Evolutionary conservation across 441 rosid species (phyloP).

Genomic region (California macrophylla): DNA sequence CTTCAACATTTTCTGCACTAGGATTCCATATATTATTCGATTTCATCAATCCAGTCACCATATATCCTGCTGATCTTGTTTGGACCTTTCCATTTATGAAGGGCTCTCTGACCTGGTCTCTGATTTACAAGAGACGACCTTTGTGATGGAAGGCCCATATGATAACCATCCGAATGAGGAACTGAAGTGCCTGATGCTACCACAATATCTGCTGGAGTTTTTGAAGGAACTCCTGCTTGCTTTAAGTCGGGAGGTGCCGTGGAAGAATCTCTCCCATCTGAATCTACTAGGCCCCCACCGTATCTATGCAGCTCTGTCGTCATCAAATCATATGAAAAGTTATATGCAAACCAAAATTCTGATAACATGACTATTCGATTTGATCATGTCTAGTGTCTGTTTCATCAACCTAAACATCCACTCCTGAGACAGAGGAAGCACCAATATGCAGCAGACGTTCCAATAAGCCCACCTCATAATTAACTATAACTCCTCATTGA

Average conservation of each 20-base stretch:
- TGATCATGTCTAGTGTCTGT: not conserved
- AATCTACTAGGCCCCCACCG: slow-evolving; percentile 63
- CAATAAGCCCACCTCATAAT: not conserved
- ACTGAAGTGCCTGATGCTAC: slow-evolving; percentile 36
- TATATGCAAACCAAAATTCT: not conserved
- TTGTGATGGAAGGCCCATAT: slow-evolving; percentile 54
- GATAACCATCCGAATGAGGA: slow-evolving; percentile 48
- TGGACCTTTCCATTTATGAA: slow-evolving; percentile 90
- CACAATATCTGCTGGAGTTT: slow-evolving; percentile 37
- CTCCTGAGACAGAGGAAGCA: not conserved
- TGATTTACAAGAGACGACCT: slow-evolving; percentile 42
- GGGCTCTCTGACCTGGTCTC: slow-evolving; percentile 58
- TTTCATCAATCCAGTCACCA: slow-evolving; percentile 93
- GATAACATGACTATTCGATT: not conserved
- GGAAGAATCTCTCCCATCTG: slow-evolving; percentile 42
- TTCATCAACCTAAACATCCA: not conserved
- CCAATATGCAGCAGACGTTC: not conserved
- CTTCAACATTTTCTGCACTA: not conserved
- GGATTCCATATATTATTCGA: slow-evolving; percentile 29
- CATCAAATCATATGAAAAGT: slow-evolving; percentile 4
- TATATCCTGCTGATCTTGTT: slow-evolving; percentile 84
- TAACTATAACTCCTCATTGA: not conserved
- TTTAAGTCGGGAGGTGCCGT: slow-evolving; percentile 36
- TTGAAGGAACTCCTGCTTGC: slow-evolving; percentile 45
- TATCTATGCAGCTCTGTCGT: slow-evolving; percentile 63